phyloP scores from a whole-genome alignment of 2,329 filamentous ascomycete genomes.

The Colletotrichum brevisporum region DNA sequence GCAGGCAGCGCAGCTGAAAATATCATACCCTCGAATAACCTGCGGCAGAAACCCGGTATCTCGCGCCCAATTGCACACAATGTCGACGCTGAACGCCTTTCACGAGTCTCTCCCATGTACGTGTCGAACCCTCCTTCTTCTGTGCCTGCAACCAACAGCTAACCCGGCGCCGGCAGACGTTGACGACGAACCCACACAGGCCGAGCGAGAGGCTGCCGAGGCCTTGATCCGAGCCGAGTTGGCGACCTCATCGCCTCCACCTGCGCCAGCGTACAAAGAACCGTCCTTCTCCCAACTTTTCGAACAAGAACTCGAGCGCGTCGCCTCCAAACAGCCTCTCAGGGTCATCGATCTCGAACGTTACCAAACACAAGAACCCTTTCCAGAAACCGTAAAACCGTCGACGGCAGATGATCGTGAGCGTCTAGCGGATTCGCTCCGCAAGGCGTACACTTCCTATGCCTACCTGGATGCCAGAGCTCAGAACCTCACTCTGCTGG shows the following conservation, averaged over 20 bases:
- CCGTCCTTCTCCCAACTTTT: conserved; percentile 77
- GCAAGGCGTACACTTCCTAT: conserved; percentile 64
- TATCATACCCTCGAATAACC: neutral
- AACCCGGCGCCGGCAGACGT: conserved; percentile 73
- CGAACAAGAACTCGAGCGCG: conserved; percentile 76
- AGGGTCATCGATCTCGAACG: conserved; percentile 80
- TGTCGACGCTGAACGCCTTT: conserved; percentile 56
- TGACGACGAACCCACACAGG: conserved; percentile 77
- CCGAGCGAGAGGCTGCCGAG: conserved; percentile 76
- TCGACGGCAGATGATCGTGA: conserved; percentile 62
- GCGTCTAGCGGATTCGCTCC: conserved; percentile 73
- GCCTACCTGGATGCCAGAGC: conserved; percentile 67
- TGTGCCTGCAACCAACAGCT: conserved; percentile 5
- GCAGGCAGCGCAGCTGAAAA: neutral
- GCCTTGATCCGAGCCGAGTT: conserved; percentile 79
- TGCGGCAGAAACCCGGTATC: neutral
- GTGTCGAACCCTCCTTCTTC: conserved; percentile 44
- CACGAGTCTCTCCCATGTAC: conserved; percentile 88
- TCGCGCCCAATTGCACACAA: conserved; percentile 29
- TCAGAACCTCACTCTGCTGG: conserved; percentile 78
- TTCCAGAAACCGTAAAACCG: conserved; percentile 44
- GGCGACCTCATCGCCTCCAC: conserved; percentile 56
- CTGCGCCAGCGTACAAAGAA: conserved; percentile 67
- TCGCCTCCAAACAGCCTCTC: conserved; percentile 68
- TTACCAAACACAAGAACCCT: conserved; percentile 80